Evolutionary conservation across 306 rosid species (phyloP), one percentile per base, ranked within the genome.

Genomic region (Acacia melanoxylon): DNA sequence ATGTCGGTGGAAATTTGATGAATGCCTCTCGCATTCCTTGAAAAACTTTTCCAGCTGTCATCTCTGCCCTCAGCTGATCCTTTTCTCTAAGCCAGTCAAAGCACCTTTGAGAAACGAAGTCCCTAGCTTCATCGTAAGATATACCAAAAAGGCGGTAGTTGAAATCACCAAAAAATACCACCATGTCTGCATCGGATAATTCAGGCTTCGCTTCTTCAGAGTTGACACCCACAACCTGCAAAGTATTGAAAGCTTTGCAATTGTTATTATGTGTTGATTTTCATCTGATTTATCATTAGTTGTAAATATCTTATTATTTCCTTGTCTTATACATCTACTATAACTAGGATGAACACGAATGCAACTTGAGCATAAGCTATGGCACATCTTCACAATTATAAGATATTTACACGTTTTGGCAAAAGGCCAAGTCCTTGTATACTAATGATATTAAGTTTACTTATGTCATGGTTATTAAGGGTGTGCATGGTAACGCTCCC

Each of bases 61-160:
- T 96, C 91, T 96, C 99, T 12, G 88, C 98, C 84, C 99, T 90
- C 68, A 96, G 99, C 84, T 96, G 99, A 86, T 96, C 98, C 88
- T 94, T 96, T 88, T 92, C 99, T 86, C 99, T 93, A 44, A 96
- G 99, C 99, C 99, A 96, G 80, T 96, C 98, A 80, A 96, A 96
- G 94, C 99, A 91, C 85, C 99, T 93, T 89, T 96, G 99, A 62
- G 98, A 96, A 89, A 96, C 99, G 59, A 96, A 93, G 87, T 96
- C 99, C 84, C 99, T 90, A 40, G 99, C 99, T 85, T 96, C 99
- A 83, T 96, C 99, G 54, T 96, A 96, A 24, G 99, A 92, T 84
- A 96, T 96, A 86, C 99, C 97, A 59, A 92, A 96, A 82, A 96
- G 98, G 68, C 98, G 92, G 79, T 93, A 93, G 87, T 96, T 93